These are phyloP conservation scores for Boletus tylopilopsis DNA, from an alignment of 768 basidiomycete species.

Conservation along the genomic window DNA sequence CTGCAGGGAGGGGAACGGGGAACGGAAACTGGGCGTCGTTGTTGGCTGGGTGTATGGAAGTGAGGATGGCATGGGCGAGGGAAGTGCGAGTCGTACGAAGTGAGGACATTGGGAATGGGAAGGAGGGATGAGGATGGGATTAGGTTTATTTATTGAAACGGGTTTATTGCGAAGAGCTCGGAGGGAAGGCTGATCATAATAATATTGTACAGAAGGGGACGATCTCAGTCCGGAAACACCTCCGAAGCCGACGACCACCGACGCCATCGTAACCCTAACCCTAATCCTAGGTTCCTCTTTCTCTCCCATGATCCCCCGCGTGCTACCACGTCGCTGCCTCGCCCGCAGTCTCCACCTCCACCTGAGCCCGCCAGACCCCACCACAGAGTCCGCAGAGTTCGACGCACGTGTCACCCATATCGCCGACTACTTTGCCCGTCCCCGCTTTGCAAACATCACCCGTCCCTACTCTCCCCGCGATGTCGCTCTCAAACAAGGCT, in stretches of 20 bases:
- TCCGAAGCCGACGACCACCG: slow-evolving; percentile 2
- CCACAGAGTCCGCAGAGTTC: slow-evolving; percentile 58
- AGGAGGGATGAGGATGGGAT: background rate
- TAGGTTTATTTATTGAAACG: slow-evolving; percentile 17
- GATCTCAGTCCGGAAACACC: slow-evolving; percentile 11
- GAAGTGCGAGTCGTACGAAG: slow-evolving; percentile 39
- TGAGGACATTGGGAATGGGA: slow-evolving; percentile 12
- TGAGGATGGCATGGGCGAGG: slow-evolving; percentile 52
- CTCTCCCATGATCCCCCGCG: slow-evolving; percentile 22
- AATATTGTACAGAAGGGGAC: slow-evolving; percentile 19
- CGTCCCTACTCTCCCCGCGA: slow-evolving; percentile 77
- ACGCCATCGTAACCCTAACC: slow-evolving; percentile 31
- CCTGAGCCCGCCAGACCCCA: slow-evolving; percentile 52
- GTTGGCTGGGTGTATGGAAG: slow-evolving; percentile 44
- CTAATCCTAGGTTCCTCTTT: slow-evolving; percentile 35
- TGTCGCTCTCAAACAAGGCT: slow-evolving; percentile 88
- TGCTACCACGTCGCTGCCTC: slow-evolving; percentile 20
- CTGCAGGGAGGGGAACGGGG: slow-evolving; percentile 39
- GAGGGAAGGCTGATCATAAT: slow-evolving; percentile 11
- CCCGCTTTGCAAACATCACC: slow-evolving; percentile 69
- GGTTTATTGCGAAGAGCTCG: slow-evolving; percentile 21
- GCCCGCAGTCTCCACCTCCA: slow-evolving; percentile 40
- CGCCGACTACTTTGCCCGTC: slow-evolving; percentile 67
- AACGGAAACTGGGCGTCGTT: slow-evolving; percentile 24
- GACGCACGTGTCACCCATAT: slow-evolving; percentile 59